A percentile compares a stretch with the other conserved stretches of the same genome.
phyloP scores from a whole-genome alignment of 179 eudicot species.

The Silene noctiflora region DNA sequence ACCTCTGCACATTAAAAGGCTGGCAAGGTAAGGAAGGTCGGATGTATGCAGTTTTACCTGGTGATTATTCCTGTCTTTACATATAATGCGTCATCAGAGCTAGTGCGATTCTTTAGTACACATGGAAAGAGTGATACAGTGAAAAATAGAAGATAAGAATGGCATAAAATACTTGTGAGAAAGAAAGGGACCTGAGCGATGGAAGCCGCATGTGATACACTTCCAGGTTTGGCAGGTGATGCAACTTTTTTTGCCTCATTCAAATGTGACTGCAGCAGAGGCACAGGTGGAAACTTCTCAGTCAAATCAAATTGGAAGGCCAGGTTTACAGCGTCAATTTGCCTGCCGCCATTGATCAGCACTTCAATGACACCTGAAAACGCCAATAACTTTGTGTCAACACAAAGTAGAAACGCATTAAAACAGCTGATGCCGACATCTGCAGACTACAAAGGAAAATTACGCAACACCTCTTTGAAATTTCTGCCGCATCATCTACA shows the following conservation, averaged over 20 bases:
- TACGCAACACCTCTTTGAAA: too few species aligned
- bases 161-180: not conserved
- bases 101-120: too few species aligned
- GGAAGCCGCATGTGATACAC: slow-evolving; percentile 57
- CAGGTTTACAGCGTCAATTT: slow-evolving; percentile 95
- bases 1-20: too few species aligned
- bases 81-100: too few species aligned
- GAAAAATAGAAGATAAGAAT: not conserved
- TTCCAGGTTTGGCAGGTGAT: slow-evolving; percentile 65
- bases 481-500: too few species aligned
- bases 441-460: too few species aligned
- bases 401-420: not conserved
- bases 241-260: slow-evolving; percentile 62
- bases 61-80: too few species aligned
- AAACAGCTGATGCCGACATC: not conserved
- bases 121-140: not conserved
- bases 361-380: slow-evolving; percentile 88
- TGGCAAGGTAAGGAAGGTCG: too few species aligned
- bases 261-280: slow-evolving; percentile 73
- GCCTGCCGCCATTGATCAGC: slow-evolving; percentile 79
- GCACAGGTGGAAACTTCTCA: slow-evolving; percentile 70
- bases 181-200: slow-evolving; percentile 51
- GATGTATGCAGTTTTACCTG: too few species aligned
- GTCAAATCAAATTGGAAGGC: slow-evolving; percentile 91
- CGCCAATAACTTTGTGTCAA: slow-evolving; percentile 20